A percentile compares a stretch with the other conserved stretches of the same genome.
Evolutionary conservation across 176 grass and related monocot species (phyloP).

Genomic region (Bromus sterilis): DNA sequence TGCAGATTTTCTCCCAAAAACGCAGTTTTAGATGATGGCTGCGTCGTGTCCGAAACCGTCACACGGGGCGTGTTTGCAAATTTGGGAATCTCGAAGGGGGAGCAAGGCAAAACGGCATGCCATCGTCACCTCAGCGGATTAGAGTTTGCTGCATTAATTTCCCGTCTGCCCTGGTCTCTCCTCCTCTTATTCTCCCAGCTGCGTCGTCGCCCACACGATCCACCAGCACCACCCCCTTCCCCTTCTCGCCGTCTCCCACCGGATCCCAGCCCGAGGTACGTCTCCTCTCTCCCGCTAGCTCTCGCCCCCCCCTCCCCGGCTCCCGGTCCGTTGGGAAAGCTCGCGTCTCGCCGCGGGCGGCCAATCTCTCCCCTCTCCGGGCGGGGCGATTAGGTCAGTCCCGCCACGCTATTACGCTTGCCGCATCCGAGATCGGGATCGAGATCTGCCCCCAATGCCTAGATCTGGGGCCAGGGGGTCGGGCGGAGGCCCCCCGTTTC

Average conservation of each 20-base stretch:
- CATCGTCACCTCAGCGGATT: not conserved
- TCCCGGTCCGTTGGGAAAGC: not conserved
- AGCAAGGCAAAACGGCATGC: constrained; percentile 12
- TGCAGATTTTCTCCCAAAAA: not conserved
- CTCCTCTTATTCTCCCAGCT: constrained; percentile 3
- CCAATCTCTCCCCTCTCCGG: not conserved
- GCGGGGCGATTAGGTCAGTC: not conserved
- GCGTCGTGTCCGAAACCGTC: not conserved
- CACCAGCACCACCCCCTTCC: not conserved
- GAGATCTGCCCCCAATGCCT: not conserved
- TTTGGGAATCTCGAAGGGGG: not conserved
- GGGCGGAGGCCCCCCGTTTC: not conserved
- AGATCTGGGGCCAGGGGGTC: not conserved
- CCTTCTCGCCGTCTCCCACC: constrained; percentile 19
- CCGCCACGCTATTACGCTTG: not conserved
- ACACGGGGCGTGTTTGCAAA: not conserved
- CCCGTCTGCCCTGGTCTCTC: not conserved
- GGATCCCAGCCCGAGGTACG: constrained; percentile 36
- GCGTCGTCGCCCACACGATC: constrained; percentile 37
- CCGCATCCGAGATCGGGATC: not conserved
- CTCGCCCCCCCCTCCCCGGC: too few species aligned
- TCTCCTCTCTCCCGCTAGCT: not conserved
- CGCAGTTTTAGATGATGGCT: not conserved
- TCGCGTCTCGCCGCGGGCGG: not conserved
- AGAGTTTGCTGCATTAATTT: constrained; percentile 14